phyloP scores from a whole-genome alignment of 768 basidiomycete genomes.

The Boletus sensibilis region DNA sequence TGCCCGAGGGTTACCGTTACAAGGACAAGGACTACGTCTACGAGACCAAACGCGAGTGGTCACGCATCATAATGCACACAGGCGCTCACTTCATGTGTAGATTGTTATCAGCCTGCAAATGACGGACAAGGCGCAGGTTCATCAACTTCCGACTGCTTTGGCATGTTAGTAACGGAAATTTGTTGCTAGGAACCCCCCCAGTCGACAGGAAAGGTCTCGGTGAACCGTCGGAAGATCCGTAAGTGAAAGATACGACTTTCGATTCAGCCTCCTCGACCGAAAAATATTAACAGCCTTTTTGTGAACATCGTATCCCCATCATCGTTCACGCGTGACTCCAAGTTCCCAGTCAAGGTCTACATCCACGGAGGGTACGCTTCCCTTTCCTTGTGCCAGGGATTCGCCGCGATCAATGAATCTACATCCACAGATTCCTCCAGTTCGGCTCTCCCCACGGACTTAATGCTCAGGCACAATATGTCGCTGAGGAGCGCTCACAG shows the following conservation, averaged over 20 bases:
- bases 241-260: not conserved
- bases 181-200: slow-evolving; percentile 41
- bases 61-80: not conserved
- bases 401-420: not conserved
- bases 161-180: not conserved
- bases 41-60: slow-evolving; percentile 53
- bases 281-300: slow-evolving; percentile 46
- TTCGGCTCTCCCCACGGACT: slow-evolving; percentile 73
- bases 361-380: slow-evolving; percentile 68
- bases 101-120: slow-evolving; percentile 59
- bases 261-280: not conserved
- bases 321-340: slow-evolving; percentile 38
- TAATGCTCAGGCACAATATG: slow-evolving; percentile 61
- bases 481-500: slow-evolving; percentile 61
- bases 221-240: slow-evolving; percentile 71
- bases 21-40: slow-evolving; percentile 57
- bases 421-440: slow-evolving; percentile 61
- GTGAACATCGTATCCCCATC: slow-evolving; percentile 65
- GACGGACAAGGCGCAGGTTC: slow-evolving; percentile 63
- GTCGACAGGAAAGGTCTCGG: slow-evolving; percentile 67
- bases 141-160: not conserved
- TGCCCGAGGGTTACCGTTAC: slow-evolving; percentile 57
- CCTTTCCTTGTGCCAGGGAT: not conserved
- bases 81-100: slow-evolving; percentile 30
- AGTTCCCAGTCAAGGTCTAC: slow-evolving; percentile 69